Conservation (phyloP, 2,329 filamentous ascomycete species). For the Epichloe typhina region DNA sequence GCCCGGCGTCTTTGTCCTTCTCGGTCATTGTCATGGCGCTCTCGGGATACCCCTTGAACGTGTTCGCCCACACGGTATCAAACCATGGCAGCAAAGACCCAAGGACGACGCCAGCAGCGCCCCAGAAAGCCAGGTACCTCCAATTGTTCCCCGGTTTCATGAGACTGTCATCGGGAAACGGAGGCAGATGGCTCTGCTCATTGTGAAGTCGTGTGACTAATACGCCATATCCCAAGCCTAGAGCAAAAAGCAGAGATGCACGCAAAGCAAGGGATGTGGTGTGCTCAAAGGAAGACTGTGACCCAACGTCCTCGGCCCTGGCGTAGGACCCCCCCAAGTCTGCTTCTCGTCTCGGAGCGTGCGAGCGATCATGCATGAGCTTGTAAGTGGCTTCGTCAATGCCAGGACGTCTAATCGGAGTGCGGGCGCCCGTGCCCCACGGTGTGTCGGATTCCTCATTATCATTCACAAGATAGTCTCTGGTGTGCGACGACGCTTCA, state of each 20-base stretch:
- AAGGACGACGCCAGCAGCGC: slow-evolving; percentile 59
- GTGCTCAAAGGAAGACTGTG: slow-evolving; percentile 12
- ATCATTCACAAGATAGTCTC: slow-evolving; percentile 26
- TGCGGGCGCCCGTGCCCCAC: slow-evolving; percentile 67
- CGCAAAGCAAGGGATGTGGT: slow-evolving; percentile 42
- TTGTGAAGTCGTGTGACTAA: slow-evolving; percentile 71
- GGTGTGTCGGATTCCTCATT: slow-evolving; percentile 51
- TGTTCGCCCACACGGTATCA: slow-evolving; percentile 58
- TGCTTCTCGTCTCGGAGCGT: slow-evolving; percentile 20
- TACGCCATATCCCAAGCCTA: slow-evolving; percentile 73
- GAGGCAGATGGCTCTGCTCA: slow-evolving; percentile 45
- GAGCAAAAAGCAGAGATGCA: slow-evolving; percentile 54
- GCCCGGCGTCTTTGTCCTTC: slow-evolving; percentile 21
- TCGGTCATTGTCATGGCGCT: slow-evolving; percentile 13
- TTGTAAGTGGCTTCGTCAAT: slow-evolving; percentile 32
- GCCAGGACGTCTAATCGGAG: slow-evolving; percentile 38
- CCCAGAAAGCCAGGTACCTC: slow-evolving; percentile 71
- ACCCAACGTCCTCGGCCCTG: slow-evolving; percentile 10
- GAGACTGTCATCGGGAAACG: slow-evolving; percentile 36
- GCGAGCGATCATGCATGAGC: slow-evolving; percentile 28
- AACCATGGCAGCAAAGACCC: slow-evolving; percentile 76
- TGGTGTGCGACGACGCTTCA: slow-evolving; percentile 41
- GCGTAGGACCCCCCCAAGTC: slow-evolving; percentile 18
- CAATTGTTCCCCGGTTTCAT: slow-evolving; percentile 35
- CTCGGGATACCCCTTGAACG: slow-evolving; percentile 25